phyloP scores from a whole-genome alignment of 2,329 filamentous ascomycete genomes.

The Pleomassaria siparia region DNA sequence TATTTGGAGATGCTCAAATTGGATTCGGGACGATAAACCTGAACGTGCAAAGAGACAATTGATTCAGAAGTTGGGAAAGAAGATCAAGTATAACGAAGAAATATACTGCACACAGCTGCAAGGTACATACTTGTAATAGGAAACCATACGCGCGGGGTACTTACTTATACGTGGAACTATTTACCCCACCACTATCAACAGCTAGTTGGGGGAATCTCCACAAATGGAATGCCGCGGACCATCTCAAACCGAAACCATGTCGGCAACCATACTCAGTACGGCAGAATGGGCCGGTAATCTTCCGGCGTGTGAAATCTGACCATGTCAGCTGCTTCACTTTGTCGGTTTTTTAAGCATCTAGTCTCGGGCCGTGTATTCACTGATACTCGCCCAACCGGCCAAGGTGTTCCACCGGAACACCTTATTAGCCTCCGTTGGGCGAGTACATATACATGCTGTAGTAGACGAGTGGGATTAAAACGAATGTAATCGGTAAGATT shows the following conservation, averaged over 20 bases:
- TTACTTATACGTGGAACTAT: constrained; percentile 12
- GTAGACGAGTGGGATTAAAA: neutral
- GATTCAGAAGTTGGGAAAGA: neutral
- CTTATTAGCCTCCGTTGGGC: too few species aligned
- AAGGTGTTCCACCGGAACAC: too few species aligned
- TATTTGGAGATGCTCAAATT: neutral
- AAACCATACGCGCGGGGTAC: constrained; percentile 1
- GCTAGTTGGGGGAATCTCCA: constrained; percentile 16
- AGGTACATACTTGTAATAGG: neutral
- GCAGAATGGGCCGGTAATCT: neutral
- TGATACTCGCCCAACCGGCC: neutral
- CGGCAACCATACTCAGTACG: neutral
- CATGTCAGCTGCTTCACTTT: neutral
- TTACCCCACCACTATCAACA: neutral
- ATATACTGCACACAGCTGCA: neutral
- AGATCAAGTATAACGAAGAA: neutral
- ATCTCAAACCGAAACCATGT: constrained; percentile 1
- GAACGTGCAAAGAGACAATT: neutral
- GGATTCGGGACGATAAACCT: neutral
- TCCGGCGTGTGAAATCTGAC: constrained; percentile 1
- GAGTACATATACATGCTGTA: neutral
- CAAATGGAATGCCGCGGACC: constrained; percentile 22
- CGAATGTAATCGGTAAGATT: neutral
- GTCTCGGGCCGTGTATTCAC: neutral
- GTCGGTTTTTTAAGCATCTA: neutral